These are phyloP conservation scores for Venturia carpophila DNA, from an alignment of 2,329 filamentous ascomycete species.

Conservation along the genomic window DNA sequence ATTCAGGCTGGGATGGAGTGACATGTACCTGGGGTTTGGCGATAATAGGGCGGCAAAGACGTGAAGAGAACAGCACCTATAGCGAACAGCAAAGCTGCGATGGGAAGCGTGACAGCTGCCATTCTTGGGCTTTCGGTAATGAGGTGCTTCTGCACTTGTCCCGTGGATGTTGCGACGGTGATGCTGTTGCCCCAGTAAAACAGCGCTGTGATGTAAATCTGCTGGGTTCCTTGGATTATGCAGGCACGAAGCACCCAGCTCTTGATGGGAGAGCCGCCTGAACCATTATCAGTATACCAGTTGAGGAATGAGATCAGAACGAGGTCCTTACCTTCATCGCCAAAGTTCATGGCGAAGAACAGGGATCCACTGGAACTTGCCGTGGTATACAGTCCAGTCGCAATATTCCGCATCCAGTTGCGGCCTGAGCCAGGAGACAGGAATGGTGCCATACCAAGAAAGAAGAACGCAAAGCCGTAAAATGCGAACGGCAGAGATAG, in stretches of 20 bases:
- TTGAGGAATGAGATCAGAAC: not conserved
- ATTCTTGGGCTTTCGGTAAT: not conserved
- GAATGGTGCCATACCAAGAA: constrained; percentile 54
- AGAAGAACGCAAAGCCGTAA: constrained; percentile 55
- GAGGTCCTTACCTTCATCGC: constrained; percentile 42
- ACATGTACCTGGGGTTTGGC: constrained; percentile 39
- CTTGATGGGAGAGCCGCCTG: constrained; percentile 50
- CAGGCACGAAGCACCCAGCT: constrained; percentile 63
- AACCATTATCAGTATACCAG: not conserved
- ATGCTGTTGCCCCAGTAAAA: constrained; percentile 60
- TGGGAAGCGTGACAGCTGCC: constrained; percentile 36
- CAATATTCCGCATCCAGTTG: constrained; percentile 53
- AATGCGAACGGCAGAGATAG: constrained; percentile 54
- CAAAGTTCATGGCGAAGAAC: constrained; percentile 61
- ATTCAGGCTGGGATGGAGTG: not conserved
- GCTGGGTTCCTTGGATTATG: constrained; percentile 58
- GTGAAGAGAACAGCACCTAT: constrained; percentile 49
- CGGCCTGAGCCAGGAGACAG: constrained; percentile 33
- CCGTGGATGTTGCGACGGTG: constrained; percentile 34
- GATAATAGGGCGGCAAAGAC: constrained; percentile 59
- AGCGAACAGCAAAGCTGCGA: constrained; percentile 50
- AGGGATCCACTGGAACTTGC: constrained; percentile 56
- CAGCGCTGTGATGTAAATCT: constrained; percentile 55
- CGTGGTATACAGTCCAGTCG: constrained; percentile 53
- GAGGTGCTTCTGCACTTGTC: constrained; percentile 36